Evolutionary conservation across 202 grass and related monocot genomes (phyloP).

Genomic region (Carex sylvatica): DNA sequence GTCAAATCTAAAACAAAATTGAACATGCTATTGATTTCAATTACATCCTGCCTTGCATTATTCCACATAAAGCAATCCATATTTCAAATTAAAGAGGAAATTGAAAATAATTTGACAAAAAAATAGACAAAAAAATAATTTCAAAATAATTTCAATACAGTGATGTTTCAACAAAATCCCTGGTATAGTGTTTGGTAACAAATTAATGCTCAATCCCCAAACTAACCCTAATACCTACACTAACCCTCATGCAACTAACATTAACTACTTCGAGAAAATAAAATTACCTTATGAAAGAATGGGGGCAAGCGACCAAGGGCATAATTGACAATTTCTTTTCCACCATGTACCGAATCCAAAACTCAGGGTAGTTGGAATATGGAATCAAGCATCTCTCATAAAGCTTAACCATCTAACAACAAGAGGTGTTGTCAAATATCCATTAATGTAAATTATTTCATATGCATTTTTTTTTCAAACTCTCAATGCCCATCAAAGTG

Average conservation of each 20-base stretch:
- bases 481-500: slow-evolving; percentile 14
- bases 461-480: background rate
- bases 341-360: slow-evolving; percentile 90
- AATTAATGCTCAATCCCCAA: background rate
- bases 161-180: background rate
- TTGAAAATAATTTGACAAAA: too few species aligned
- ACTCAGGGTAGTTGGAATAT: slow-evolving; percentile 82
- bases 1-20: background rate
- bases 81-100: too few species aligned
- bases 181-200: background rate
- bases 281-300: slow-evolving; percentile 65
- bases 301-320: slow-evolving; percentile 66
- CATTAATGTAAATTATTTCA: background rate
- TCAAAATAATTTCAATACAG: too few species aligned
- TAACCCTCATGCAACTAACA: background rate
- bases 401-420: slow-evolving; percentile 85
- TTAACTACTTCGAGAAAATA: background rate
- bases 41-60: slow-evolving; percentile 60
- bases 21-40: background rate
- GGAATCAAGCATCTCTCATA: slow-evolving; percentile 94
- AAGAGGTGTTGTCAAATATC: background rate
- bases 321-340: slow-evolving; percentile 74
- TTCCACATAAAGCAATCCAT: slow-evolving; percentile 30
- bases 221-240: slow-evolving; percentile 2
- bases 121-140: too few species aligned